A percentile compares a stretch with the other conserved stretches of the same genome.
Evolutionary conservation across 306 rosid species (phyloP).

Genomic region (Sindora glabra): DNA sequence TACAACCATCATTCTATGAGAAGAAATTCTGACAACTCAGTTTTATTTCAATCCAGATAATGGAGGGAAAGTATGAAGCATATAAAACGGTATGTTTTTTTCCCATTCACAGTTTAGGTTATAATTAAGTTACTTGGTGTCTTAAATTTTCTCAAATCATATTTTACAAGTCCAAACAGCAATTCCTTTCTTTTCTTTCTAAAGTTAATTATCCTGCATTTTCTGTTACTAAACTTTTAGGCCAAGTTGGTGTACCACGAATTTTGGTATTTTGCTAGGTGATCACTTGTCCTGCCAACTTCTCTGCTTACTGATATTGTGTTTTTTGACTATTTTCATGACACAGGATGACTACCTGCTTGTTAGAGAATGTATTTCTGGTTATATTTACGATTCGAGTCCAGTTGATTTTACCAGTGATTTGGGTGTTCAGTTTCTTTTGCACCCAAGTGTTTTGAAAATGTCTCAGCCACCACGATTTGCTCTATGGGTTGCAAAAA

Average conservation of each 20-base stretch:
- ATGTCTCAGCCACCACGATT: slow-evolving; percentile 72
- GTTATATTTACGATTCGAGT: slow-evolving; percentile 87
- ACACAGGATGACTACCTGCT: slow-evolving; percentile 62
- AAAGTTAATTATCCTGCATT: slow-evolving; percentile 6
- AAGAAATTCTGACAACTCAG: slow-evolving; percentile 7
- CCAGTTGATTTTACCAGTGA: slow-evolving; percentile 97
- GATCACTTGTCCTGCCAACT: slow-evolving; percentile 4
- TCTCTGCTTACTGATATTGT: slow-evolving; percentile 2
- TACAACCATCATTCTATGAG: background rate
- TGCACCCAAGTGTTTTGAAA: slow-evolving; percentile 71
- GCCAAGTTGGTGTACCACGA: background rate
- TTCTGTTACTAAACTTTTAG: background rate
- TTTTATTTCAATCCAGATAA: slow-evolving; percentile 52
- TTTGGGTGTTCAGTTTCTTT: slow-evolving; percentile 76
- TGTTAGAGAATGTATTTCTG: slow-evolving; percentile 76
- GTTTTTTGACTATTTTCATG: slow-evolving; percentile 16
- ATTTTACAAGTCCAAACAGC: background rate
- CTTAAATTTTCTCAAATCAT: background rate
- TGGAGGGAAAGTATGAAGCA: slow-evolving; percentile 49
- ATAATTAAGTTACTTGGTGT: slow-evolving; percentile 1
- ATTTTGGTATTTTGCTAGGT: background rate
- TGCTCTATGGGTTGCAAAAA: slow-evolving; percentile 65
- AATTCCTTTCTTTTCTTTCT: background rate
- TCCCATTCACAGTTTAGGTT: slow-evolving; percentile 9
- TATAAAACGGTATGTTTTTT: slow-evolving; percentile 55